These are phyloP conservation scores for Epichloe typhina DNA, from an alignment of 2,329 filamentous ascomycete species.

Conservation along the genomic window DNA sequence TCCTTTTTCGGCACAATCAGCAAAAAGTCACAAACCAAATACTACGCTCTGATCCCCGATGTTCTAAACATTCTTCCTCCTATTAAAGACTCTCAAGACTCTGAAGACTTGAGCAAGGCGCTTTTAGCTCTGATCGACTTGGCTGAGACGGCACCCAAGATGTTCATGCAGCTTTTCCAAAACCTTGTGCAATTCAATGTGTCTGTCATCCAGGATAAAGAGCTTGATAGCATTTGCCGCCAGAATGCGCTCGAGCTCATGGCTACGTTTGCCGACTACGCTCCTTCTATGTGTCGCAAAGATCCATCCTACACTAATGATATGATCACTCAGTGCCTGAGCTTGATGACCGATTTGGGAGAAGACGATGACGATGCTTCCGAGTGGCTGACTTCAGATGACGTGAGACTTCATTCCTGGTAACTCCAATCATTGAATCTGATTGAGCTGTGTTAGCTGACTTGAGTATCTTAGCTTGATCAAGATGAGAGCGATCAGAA, in stretches of 20 bases:
- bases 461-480: constrained; percentile 49
- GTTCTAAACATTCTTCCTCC: constrained; percentile 90
- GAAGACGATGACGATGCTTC: constrained; percentile 86
- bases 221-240: constrained; percentile 75
- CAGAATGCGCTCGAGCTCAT: constrained; percentile 95
- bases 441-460: constrained; percentile 12
- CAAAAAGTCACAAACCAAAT: constrained; percentile 82
- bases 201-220: constrained; percentile 90
- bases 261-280: constrained; percentile 94
- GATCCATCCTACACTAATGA: constrained; percentile 83
- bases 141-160: constrained; percentile 86
- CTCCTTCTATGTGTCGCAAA: constrained; percentile 88
- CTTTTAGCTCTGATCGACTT: constrained; percentile 88
- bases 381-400: constrained; percentile 88
- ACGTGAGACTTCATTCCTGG: constrained; percentile 41
- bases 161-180: constrained; percentile 93
- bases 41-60: constrained; percentile 74
- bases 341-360: constrained; percentile 94
- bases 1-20: constrained; percentile 85
- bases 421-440: background rate
- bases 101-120: constrained; percentile 80
- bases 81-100: constrained; percentile 82
- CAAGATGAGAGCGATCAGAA: constrained; percentile 94
- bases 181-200: constrained; percentile 88
- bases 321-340: constrained; percentile 97